A percentile compares a stretch with the other conserved stretches of the same genome.
Evolutionary conservation across 1,284 basidiomycete species (phyloP).

Genomic region (Pterulicium gracile): DNA sequence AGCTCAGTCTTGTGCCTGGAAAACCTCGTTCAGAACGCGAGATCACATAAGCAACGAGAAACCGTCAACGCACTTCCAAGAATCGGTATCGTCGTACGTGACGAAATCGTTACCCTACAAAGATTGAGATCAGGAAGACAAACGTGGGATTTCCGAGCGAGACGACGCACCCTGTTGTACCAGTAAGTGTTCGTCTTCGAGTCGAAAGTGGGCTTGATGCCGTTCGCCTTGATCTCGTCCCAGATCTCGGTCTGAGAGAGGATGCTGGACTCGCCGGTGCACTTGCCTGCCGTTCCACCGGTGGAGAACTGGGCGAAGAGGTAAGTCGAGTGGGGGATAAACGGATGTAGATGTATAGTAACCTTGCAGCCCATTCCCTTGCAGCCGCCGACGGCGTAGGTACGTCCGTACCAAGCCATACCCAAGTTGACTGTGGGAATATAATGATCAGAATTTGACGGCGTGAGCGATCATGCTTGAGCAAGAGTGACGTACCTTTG

Average conservation of each 20-base stretch:
- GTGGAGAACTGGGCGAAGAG: too few species aligned
- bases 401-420: constrained; percentile 12
- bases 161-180: constrained; percentile 7
- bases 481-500: constrained; percentile 7
- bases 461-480: too few species aligned
- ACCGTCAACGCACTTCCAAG: too few species aligned
- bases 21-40: too few species aligned
- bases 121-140: not conserved
- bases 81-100: not conserved
- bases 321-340: too few species aligned
- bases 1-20: too few species aligned
- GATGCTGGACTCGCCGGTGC: constrained; percentile 9
- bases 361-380: constrained; percentile 13
- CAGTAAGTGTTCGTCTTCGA: constrained; percentile 11
- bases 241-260: constrained; percentile 13
- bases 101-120: not conserved
- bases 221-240: constrained; percentile 1
- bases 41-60: too few species aligned
- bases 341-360: too few species aligned
- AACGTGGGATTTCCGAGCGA: not conserved
- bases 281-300: constrained; percentile 11
- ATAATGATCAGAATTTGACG: not conserved
- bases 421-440: constrained; percentile 8
- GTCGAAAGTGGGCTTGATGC: constrained; percentile 8
- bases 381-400: constrained; percentile 10